Conservation (phyloP, 1,284 basidiomycete genomes). For the Apiotrichum mycotoxinovorans region DNA sequence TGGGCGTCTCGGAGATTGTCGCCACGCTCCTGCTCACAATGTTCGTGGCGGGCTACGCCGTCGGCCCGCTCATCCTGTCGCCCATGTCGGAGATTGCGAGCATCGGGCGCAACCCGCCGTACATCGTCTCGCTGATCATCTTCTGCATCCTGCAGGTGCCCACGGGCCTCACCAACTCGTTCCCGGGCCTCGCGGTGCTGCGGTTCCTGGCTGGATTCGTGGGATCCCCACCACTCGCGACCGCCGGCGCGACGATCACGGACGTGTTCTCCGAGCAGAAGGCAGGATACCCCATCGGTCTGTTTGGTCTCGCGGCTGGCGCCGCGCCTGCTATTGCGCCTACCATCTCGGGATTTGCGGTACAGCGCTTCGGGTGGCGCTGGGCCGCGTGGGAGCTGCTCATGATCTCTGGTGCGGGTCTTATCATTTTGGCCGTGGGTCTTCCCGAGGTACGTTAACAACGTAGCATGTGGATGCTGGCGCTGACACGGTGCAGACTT, state of each 20-base stretch:
- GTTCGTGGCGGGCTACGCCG: constrained; percentile 62
- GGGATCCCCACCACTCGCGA: constrained; percentile 25
- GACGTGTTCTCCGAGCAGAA: constrained; percentile 62
- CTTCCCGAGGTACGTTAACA: constrained; percentile 44
- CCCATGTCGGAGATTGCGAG: constrained; percentile 35
- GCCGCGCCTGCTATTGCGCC: constrained; percentile 48
- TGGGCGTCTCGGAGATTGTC: background rate
- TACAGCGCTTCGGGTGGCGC: constrained; percentile 43
- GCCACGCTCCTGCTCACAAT: background rate
- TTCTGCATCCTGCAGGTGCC: constrained; percentile 43
- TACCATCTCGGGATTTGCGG: constrained; percentile 53
- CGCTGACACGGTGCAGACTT: constrained; percentile 55
- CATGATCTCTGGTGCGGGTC: constrained; percentile 37
- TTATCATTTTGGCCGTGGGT: constrained; percentile 56
- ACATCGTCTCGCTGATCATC: constrained; percentile 40
- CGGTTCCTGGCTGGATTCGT: constrained; percentile 29
- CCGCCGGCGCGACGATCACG: constrained; percentile 60
- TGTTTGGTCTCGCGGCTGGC: constrained; percentile 56
- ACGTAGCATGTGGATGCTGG: too few species aligned
- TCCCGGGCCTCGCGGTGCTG: constrained; percentile 35
- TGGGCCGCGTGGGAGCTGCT: constrained; percentile 44
- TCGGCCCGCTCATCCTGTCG: constrained; percentile 53
- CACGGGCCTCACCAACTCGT: constrained; percentile 37
- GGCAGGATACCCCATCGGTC: constrained; percentile 62
- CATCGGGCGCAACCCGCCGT: constrained; percentile 33